Conservation (phyloP, 257 asterid species). For the Capsicum rhomboideum region DNA sequence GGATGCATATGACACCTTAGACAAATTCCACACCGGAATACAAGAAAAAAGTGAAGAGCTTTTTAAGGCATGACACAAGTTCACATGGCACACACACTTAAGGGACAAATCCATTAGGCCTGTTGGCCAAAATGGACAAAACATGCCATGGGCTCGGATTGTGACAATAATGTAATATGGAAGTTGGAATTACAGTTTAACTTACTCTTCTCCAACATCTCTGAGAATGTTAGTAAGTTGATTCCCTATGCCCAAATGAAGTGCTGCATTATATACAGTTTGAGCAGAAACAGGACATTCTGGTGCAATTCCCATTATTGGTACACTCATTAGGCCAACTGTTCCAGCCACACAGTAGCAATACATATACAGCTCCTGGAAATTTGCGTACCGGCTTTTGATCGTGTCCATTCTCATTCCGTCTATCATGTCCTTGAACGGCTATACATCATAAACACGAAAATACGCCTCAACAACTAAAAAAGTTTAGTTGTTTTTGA, state of each 20-base stretch:
- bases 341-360: conserved; percentile 87
- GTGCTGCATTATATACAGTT: conserved; percentile 47
- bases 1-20: too few relatives aligned
- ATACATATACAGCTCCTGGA: conserved; percentile 56
- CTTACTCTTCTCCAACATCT: conserved; percentile 91
- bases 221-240: conserved; percentile 70
- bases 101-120: background rate
- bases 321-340: conserved; percentile 83
- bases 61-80: background rate
- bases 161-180: background rate
- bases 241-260: conserved; percentile 64
- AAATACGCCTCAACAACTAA: background rate
- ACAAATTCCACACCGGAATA: too few relatives aligned
- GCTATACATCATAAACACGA: conserved; percentile 21
- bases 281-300: conserved; percentile 48
- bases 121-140: background rate
- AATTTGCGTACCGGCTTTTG: conserved; percentile 50
- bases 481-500: background rate
- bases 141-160: background rate
- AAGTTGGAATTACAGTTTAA: background rate
- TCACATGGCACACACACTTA: background rate
- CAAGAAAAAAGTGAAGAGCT: background rate
- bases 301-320: conserved; percentile 79
- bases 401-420: conserved; percentile 84
- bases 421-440: conserved; percentile 83